Base-by-base conservation (phyloP, 768 basidiomycete species). In the Podaxis rugospora region DNA sequence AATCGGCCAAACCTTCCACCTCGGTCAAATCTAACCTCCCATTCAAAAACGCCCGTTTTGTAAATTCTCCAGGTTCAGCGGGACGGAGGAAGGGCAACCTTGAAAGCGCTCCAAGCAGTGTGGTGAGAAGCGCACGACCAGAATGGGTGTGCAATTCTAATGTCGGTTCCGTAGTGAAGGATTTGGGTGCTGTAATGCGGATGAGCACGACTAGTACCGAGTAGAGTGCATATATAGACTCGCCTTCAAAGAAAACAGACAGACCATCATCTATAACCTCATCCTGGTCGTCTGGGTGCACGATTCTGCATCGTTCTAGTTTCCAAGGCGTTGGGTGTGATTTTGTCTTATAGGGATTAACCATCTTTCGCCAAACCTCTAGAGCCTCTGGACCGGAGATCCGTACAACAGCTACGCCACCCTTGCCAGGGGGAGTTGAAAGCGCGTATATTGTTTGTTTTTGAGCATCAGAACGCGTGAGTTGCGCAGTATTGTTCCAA, bases 131-230 rank as follows among this genome's bases (percentile, higher is more conserved):
- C 3, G 94, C 92, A 4, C 89, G 82, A 1, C 92, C 92, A 14
- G 93, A 95, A 70, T 96, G 94, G 32, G 92, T 76, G 70, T 96
- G 94, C 35, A 96, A 72, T 67, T 96, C 94, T 10, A 96, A 68
- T 11, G 88, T 87, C 49, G 90, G 87, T 68, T 93, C 88, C 0
- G 88, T 88, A 0, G 94, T 96, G 67, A 92, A 93, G 0, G 93
- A 93, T 63, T 80, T 85, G 0, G 89, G 89, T 0, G 81, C 93
- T 93, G 66, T 25, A 59, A 9, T 11, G 32, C 60, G 36, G 44
- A 61, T 62, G 7, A 47, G 35, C 16, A 37, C 28, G 59, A 55
- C 62, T 35, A 25, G 55, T 27, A 53, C 54, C 47, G 36, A 16
- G 59, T 21, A 47, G 28, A 50, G 1, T 47, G 28, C 13, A 57